These are phyloP conservation scores for Jamesozyma lodderae DNA, from an alignment of 805 yeast species.

Conservation along the genomic window DNA sequence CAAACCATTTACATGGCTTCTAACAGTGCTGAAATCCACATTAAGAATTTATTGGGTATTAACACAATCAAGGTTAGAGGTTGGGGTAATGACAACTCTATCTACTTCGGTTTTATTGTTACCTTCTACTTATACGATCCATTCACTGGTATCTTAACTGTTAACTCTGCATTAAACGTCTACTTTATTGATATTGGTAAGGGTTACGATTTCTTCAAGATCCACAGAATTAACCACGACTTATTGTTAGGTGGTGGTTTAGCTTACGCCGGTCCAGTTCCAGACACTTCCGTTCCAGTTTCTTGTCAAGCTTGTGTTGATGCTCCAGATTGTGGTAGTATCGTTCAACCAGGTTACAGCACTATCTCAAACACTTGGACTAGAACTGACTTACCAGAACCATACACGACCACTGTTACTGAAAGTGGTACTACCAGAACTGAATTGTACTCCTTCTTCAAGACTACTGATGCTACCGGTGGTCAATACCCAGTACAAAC, in stretches of 20 bases:
- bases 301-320: neutral
- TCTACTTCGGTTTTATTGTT: slow-evolving; percentile 2
- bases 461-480: neutral
- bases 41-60: neutral
- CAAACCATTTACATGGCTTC: slow-evolving; percentile 7
- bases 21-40: neutral
- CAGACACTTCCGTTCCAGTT: neutral
- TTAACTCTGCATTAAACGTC: neutral
- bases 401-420: neutral
- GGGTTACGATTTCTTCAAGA: slow-evolving; percentile 3
- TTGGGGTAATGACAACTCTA: slow-evolving; percentile 1
- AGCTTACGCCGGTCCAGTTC: neutral
- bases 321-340: neutral
- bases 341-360: neutral
- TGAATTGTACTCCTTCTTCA: neutral
- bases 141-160: slow-evolving; percentile 6
- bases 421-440: neutral
- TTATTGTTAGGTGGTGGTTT: neutral
- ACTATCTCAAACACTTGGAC: neutral
- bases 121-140: slow-evolving; percentile 1
- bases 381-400: neutral
- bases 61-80: slow-evolving; percentile 3
- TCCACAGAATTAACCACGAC: neutral
- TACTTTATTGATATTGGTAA: slow-evolving; percentile 3
- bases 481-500: neutral